These are phyloP conservation scores for Cladophialophora exuberans DNA, from an alignment of 2,329 filamentous ascomycete species.

Conservation along the genomic window DNA sequence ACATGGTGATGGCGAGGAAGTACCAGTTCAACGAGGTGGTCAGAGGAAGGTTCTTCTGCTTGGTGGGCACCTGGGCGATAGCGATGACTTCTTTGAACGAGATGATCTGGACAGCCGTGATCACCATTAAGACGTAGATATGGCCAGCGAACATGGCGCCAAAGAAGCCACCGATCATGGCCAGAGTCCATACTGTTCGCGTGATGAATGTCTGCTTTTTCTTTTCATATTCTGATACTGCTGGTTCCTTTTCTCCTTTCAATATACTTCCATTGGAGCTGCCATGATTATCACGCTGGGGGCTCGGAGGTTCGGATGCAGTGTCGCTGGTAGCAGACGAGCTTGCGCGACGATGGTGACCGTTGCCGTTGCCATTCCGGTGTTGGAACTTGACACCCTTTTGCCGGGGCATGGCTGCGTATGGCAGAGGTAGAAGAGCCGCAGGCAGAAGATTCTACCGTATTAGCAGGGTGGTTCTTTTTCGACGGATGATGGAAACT, in stretches of 20 bases:
- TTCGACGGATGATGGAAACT: conserved; percentile 8
- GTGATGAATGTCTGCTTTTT: conserved; percentile 98
- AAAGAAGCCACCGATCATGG: conserved; percentile 97
- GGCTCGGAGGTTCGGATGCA: conserved; percentile 55
- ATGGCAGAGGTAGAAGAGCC: not conserved
- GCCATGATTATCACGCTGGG: conserved; percentile 41
- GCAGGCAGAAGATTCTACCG: conserved; percentile 5
- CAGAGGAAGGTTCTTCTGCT: conserved; percentile 85
- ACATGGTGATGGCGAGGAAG: conserved; percentile 98
- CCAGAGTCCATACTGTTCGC: conserved; percentile 93
- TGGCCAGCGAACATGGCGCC: conserved; percentile 90
- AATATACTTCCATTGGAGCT: conserved; percentile 30
- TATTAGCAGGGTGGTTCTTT: not conserved
- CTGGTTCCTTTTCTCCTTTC: conserved; percentile 41
- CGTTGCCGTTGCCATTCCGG: conserved; percentile 42
- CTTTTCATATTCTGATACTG: conserved; percentile 83
- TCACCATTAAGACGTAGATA: conserved; percentile 92
- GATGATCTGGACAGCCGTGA: conserved; percentile 91
- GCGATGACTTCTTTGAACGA: conserved; percentile 99
- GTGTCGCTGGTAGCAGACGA: conserved; percentile 60
- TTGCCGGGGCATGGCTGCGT: conserved; percentile 52
- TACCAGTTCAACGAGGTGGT: conserved; percentile 99
- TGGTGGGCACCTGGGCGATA: conserved; percentile 91
- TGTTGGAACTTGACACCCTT: conserved; percentile 65
- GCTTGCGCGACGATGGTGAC: conserved; percentile 56